Conservation (phyloP, 208 protist genomes). For the Leishmania aethiopica region DNA sequence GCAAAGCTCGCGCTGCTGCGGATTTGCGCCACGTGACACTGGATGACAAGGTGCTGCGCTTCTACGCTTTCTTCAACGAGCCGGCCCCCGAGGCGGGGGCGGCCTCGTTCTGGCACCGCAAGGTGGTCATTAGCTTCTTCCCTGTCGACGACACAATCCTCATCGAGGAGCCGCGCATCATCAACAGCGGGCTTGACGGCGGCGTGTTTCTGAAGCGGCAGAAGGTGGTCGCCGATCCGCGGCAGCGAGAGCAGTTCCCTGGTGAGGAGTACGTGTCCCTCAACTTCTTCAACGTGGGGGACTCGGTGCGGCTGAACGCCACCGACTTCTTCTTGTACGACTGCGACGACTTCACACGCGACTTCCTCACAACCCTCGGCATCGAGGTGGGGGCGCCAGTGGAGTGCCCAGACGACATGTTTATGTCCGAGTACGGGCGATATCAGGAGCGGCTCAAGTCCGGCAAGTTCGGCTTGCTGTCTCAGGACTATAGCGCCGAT, state of each 20-base stretch:
- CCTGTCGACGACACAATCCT: constrained; percentile 94
- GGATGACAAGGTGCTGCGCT: constrained; percentile 95
- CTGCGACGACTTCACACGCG: constrained; percentile 93
- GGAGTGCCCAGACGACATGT: constrained; percentile 68
- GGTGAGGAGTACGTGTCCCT: constrained; percentile 83
- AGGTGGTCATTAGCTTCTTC: constrained; percentile 93
- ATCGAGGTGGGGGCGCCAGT: constrained; percentile 58
- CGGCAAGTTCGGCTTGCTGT: constrained; percentile 67
- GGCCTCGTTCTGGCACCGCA: constrained; percentile 90
- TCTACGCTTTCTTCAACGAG: constrained; percentile 96
- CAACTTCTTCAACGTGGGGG: constrained; percentile 93
- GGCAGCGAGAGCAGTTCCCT: constrained; percentile 83
- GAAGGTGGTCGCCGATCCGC: constrained; percentile 70
- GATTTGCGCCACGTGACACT: constrained; percentile 66
- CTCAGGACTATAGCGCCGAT: constrained; percentile 59
- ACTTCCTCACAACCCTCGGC: constrained; percentile 87
- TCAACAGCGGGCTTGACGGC: constrained; percentile 95
- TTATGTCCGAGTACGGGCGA: constrained; percentile 64
- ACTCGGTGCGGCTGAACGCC: constrained; percentile 90
- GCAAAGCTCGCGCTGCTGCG: constrained; percentile 18
- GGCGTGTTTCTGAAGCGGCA: constrained; percentile 94
- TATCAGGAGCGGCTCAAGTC: constrained; percentile 54
- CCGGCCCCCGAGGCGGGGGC: constrained; percentile 85
- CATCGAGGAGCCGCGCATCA: constrained; percentile 90
- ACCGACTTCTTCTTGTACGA: constrained; percentile 94